A percentile compares a stretch with the other conserved stretches of the same genome.
These are phyloP conservation scores for Cordyceps farinosa DNA, from an alignment of 2,329 filamentous ascomycete genomes.

Conservation along the genomic window DNA sequence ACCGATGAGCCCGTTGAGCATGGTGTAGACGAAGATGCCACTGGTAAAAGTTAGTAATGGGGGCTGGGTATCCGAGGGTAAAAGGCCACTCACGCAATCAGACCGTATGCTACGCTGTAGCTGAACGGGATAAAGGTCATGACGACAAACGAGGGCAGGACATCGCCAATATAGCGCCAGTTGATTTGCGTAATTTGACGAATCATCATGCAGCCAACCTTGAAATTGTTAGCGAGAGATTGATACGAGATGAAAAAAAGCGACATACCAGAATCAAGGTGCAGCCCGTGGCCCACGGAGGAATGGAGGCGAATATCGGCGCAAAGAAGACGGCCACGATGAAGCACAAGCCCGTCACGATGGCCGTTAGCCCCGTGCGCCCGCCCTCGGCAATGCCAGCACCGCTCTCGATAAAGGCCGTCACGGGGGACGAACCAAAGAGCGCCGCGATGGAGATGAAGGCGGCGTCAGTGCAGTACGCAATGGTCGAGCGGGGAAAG, in stretches of 20 bases:
- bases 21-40: slow-evolving; percentile 51
- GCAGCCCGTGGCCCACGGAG: slow-evolving; percentile 73
- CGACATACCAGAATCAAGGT: slow-evolving; percentile 61
- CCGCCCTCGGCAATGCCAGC: slow-evolving; percentile 74
- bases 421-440: slow-evolving; percentile 67
- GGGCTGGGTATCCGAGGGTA: background rate
- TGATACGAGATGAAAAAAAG: background rate
- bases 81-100: slow-evolving; percentile 59
- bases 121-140: slow-evolving; percentile 74
- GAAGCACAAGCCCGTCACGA: slow-evolving; percentile 67
- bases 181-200: slow-evolving; percentile 71
- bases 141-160: slow-evolving; percentile 71
- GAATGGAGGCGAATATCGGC: slow-evolving; percentile 72
- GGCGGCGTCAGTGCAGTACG: slow-evolving; percentile 68
- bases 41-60: slow-evolving; percentile 30
- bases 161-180: slow-evolving; percentile 73
- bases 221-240: background rate
- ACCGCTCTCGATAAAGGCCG: slow-evolving; percentile 71
- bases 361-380: slow-evolving; percentile 67
- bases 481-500: slow-evolving; percentile 79
- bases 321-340: slow-evolving; percentile 71
- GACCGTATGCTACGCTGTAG: slow-evolving; percentile 73
- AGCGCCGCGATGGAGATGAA: slow-evolving; percentile 69
- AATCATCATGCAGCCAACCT: slow-evolving; percentile 76
- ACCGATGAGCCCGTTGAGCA: slow-evolving; percentile 47